A percentile compares a stretch with the other conserved stretches of the same genome.
These are phyloP conservation scores for Talaromyces rugulosus DNA, from an alignment of 2,329 filamentous ascomycete genomes.

Conservation along the genomic window DNA sequence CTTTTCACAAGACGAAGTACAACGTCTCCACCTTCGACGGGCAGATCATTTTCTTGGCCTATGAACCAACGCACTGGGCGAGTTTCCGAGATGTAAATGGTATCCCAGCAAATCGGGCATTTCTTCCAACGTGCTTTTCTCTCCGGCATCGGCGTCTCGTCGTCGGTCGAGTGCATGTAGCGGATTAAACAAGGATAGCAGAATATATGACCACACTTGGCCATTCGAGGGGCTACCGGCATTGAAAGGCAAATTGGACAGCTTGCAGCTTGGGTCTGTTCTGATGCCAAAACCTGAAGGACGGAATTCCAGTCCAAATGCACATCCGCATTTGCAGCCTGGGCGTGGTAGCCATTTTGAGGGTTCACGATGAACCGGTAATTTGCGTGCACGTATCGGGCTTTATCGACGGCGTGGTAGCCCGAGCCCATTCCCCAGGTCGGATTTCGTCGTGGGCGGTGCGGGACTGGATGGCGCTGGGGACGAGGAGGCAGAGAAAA, in stretches of 20 bases:
- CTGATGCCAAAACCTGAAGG: constrained; percentile 84
- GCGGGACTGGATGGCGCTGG: constrained; percentile 52
- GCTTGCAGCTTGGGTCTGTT: constrained; percentile 79
- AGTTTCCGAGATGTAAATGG: constrained; percentile 85
- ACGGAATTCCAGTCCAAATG: constrained; percentile 89
- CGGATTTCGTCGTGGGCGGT: constrained; percentile 64
- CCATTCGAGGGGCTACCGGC: constrained; percentile 92
- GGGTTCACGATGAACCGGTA: constrained; percentile 95
- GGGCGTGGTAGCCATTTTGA: constrained; percentile 69
- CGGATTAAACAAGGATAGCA: constrained; percentile 89
- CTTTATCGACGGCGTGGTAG: constrained; percentile 86
- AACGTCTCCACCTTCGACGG: constrained; percentile 81
- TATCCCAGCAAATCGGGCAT: constrained; percentile 93
- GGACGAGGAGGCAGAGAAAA: constrained; percentile 76
- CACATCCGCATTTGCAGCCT: constrained; percentile 81
- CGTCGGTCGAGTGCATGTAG: constrained; percentile 85
- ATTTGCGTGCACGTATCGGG: constrained; percentile 89
- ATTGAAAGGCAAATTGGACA: constrained; percentile 94
- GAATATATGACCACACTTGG: constrained; percentile 94
- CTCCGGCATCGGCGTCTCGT: constrained; percentile 60
- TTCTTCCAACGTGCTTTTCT: constrained; percentile 83
- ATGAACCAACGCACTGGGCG: constrained; percentile 86
- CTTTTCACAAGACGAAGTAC: constrained; percentile 82
- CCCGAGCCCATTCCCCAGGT: constrained; percentile 84
- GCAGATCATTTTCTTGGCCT: constrained; percentile 77